Evolutionary conservation across 345 rosid genomes (phyloP), one percentile per base, ranked within the genome.

Genomic region (Gossypium longicalyx): DNA sequence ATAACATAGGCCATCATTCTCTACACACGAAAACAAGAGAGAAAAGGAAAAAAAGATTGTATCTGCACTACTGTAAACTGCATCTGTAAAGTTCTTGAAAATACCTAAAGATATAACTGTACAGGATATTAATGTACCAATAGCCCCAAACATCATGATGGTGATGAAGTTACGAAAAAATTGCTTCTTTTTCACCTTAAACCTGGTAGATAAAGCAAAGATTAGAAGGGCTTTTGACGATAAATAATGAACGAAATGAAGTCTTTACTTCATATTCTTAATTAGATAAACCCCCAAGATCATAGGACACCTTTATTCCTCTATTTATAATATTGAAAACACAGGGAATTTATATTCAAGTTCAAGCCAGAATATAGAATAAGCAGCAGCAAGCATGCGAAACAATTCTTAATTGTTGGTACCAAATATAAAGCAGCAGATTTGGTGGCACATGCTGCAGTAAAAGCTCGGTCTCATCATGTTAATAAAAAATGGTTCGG

Each of bases 131-230:
- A 96, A 81, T 27, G 99, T 96, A 62, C 99, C 99, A 62, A 96
- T 57, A 45, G 98, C 99, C 65, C 98, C 99, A 76, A 93, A 96
- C 51, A 90, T 75, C 85, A 85, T 85, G 78, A 93, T 96, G 62
- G 95, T 96, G 51, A 93, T 93, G 73, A 96, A 93, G 77, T 95
- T 95, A n/a, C 89, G 92, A 67, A 96, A 96, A 74, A 96, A 96
- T 25, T 91, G 98, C 87, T 95, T 95, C 90, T 95, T 95, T 82
- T 95, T 95, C 67, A 95, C 99, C 80, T 95, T 97, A 84, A 95
- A 95, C 87, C 99, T 95, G 94, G 8, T 48, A 49, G 20, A 52
- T 27, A 71, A 65, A 9, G 15, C 54, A 58, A 56, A 67, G 56
- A 73, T 27, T 34, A 34, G 41, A 34, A 34, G 41, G 7, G 7